Evolutionary conservation across 75 land plant species (phyloP).

Genomic region (Pseudotsuga menziesii): DNA sequence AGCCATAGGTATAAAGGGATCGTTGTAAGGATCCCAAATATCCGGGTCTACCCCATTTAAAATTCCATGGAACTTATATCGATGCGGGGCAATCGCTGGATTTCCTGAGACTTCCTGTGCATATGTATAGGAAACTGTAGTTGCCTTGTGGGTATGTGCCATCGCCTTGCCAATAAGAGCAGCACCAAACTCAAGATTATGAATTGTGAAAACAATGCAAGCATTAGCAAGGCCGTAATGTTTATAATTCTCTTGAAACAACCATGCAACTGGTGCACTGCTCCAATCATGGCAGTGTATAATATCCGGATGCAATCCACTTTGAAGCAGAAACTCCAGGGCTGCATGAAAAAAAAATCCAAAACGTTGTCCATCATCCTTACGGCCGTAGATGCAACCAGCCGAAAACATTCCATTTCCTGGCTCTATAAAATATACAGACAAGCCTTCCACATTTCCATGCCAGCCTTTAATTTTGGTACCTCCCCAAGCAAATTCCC

Average conservation of each 20-base stretch:
- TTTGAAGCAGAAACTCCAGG: constrained; percentile 69
- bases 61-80: constrained; percentile 79
- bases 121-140: constrained; percentile 86
- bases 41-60: constrained; percentile 89
- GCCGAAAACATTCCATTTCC: constrained; percentile 77
- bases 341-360: constrained; percentile 85
- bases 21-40: constrained; percentile 91
- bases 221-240: constrained; percentile 66
- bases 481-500: constrained; percentile 59
- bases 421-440: constrained; percentile 85
- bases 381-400: constrained; percentile 84
- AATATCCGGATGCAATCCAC: constrained; percentile 86
- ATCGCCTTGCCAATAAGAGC: constrained; percentile 71
- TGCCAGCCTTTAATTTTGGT: constrained; percentile 78
- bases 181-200: constrained; percentile 90
- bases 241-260: constrained; percentile 73
- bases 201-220: constrained; percentile 80
- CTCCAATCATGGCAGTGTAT: constrained; percentile 96
- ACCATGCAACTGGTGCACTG: constrained; percentile 90
- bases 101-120: constrained; percentile 77
- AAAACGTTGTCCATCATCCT: constrained; percentile 77
- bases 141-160: constrained; percentile 72
- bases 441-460: constrained; percentile 84
- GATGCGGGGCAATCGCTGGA: constrained; percentile 73
- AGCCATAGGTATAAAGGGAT: constrained; percentile 81